phyloP scores from a whole-genome alignment of 208 protist genomes.

The Herpetomonas tarakana region DNA sequence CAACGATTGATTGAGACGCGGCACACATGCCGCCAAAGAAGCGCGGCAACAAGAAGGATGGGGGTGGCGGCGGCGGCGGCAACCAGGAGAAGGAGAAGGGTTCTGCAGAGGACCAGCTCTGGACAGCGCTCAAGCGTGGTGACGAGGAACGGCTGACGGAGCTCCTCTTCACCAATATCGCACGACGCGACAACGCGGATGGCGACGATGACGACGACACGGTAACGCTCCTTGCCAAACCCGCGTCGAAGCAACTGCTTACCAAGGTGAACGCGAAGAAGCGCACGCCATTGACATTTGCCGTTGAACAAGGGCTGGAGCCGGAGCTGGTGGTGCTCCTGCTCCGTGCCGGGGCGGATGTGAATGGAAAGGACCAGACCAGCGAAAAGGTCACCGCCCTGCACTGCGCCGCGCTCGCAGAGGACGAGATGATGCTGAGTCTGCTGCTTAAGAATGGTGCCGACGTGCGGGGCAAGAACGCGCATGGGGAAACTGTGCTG shows the following conservation, averaged over 20 bases:
- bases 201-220: slow-evolving; percentile 2
- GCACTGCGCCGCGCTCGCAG: slow-evolving; percentile 42
- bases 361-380: slow-evolving; percentile 38
- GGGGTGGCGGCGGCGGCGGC: background rate
- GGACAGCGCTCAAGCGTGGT: slow-evolving; percentile 38
- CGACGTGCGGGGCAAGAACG: slow-evolving; percentile 31
- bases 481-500: slow-evolving; percentile 43
- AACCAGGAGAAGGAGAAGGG: background rate
- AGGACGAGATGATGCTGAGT: slow-evolving; percentile 26
- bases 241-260: slow-evolving; percentile 13
- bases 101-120: slow-evolving; percentile 22
- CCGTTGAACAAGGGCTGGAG: slow-evolving; percentile 28
- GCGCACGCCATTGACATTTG: slow-evolving; percentile 40
- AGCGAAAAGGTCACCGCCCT: slow-evolving; percentile 31
- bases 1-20: too few relatives aligned
- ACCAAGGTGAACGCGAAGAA: slow-evolving; percentile 39
- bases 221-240: slow-evolving; percentile 4
- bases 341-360: slow-evolving; percentile 34
- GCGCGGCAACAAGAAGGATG: slow-evolving; percentile 2
- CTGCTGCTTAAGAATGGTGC: slow-evolving; percentile 48
- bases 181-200: slow-evolving; percentile 29
- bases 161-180: slow-evolving; percentile 29
- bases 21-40: slow-evolving; percentile 12
- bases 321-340: slow-evolving; percentile 26
- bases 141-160: slow-evolving; percentile 30